phyloP scores from a whole-genome alignment of 1,139 yeast genomes.

The Magnusiomyces suaveolens region DNA sequence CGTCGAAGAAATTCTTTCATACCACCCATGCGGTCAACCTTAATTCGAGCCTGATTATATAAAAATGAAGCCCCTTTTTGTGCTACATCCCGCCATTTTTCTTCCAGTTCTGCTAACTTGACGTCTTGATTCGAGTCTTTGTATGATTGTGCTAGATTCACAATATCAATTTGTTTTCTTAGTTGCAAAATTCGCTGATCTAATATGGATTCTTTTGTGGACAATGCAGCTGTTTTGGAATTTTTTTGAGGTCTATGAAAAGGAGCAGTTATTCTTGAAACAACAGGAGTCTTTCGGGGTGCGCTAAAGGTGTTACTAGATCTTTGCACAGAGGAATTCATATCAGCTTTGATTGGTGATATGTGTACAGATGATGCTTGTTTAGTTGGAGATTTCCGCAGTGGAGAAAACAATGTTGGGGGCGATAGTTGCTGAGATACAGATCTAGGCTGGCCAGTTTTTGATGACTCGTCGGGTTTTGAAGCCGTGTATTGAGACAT shows the following conservation, averaged over 20 bases:
- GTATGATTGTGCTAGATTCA: constrained; percentile 34
- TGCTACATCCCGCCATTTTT: constrained; percentile 39
- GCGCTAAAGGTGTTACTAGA: not conserved
- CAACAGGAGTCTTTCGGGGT: not conserved
- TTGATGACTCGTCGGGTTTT: not conserved
- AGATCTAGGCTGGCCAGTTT: not conserved
- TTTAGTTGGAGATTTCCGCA: not conserved
- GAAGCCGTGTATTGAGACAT: not conserved
- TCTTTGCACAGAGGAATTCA: not conserved
- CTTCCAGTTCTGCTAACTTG: constrained; percentile 28
- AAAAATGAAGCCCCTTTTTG: constrained; percentile 38
- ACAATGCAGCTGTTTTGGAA: constrained; percentile 9
- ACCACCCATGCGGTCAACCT: constrained; percentile 40
- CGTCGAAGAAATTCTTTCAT: constrained; percentile 34
- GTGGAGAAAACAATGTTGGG: not conserved
- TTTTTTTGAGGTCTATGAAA: not conserved
- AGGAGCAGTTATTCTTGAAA: not conserved
- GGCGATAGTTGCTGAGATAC: not conserved
- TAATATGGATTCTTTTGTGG: constrained; percentile 20
- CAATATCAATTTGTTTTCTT: constrained; percentile 25
- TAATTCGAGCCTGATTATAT: constrained; percentile 35
- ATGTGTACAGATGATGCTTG: not conserved
- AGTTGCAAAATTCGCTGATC: constrained; percentile 26
- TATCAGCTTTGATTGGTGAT: not conserved
- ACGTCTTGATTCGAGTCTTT: constrained; percentile 15